Evolutionary conservation across 2,329 filamentous ascomycete species (phyloP).

Genomic region (Sclerotinia subarctica): DNA sequence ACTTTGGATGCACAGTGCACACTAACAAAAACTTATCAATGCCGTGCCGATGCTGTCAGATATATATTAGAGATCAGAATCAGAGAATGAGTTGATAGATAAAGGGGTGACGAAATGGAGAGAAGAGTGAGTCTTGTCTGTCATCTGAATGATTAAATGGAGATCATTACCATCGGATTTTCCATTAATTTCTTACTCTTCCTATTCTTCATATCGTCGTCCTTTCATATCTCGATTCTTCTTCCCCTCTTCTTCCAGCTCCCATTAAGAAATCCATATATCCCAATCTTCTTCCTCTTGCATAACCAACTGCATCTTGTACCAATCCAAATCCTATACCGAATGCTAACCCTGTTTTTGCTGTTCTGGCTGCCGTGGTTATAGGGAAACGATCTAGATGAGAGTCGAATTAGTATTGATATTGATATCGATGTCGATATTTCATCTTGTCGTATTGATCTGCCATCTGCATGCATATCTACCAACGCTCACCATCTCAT

Average conservation of each 20-base stretch:
- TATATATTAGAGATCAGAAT: neutral
- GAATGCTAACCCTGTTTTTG: constrained; percentile 73
- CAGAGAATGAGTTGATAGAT: neutral
- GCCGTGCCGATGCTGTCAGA: neutral
- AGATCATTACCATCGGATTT: neutral
- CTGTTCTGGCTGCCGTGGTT: constrained; percentile 71
- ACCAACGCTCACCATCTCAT: constrained; percentile 2
- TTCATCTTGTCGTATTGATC: neutral
- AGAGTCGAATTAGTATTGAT: constrained; percentile 5
- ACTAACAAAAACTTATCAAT: neutral
- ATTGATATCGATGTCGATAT: neutral
- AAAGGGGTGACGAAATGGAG: neutral
- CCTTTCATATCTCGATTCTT: neutral
- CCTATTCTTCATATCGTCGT: neutral
- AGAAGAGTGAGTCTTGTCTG: neutral
- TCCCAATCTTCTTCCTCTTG: constrained; percentile 67
- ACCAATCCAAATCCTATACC: constrained; percentile 76
- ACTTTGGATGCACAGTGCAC: neutral
- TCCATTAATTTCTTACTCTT: neutral
- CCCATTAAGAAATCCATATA: constrained; percentile 68
- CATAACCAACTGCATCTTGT: constrained; percentile 70
- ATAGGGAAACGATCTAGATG: constrained; percentile 72
- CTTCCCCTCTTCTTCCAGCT: constrained; percentile 37
- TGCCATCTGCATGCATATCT: constrained; percentile 4
- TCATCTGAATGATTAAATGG: neutral